Conservation (phyloP, 2,329 filamentous ascomycete species). For the Endoconidiophora polonica region DNA sequence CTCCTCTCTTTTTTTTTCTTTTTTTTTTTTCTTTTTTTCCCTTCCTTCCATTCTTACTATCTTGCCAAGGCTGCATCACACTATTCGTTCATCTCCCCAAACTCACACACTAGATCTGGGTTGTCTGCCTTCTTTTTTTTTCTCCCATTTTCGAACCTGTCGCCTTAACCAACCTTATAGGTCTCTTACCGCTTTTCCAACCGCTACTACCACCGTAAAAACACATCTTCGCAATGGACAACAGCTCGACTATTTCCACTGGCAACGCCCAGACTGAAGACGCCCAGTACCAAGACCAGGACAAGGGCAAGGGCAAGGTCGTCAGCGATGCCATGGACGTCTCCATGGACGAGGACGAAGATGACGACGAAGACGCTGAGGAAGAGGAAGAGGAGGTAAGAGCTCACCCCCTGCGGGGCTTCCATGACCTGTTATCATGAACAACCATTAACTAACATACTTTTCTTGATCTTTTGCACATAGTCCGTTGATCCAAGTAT, state of each 20-base stretch:
- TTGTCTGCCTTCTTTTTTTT: neutral
- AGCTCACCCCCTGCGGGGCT: neutral
- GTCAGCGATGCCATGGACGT: slow-evolving; percentile 38
- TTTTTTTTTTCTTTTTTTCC: slow-evolving; percentile 7
- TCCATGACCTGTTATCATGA: neutral
- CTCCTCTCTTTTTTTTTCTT: neutral
- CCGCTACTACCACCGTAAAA: neutral
- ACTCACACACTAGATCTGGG: neutral
- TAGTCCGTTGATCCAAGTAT: slow-evolving; percentile 11
- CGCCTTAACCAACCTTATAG: neutral
- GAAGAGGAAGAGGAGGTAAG: slow-evolving; percentile 42
- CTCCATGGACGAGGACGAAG: slow-evolving; percentile 60
- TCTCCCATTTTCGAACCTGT: slow-evolving; percentile 1
- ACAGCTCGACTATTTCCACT: slow-evolving; percentile 31
- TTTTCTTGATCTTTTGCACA: neutral
- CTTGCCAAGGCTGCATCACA: neutral
- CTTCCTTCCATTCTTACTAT: neutral
- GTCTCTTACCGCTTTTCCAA: neutral
- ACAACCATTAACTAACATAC: slow-evolving; percentile 1
- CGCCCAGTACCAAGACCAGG: slow-evolving; percentile 41
- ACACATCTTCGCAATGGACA: slow-evolving; percentile 29
- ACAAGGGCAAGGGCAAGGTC: slow-evolving; percentile 83
- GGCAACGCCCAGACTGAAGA: slow-evolving; percentile 25
- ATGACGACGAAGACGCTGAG: slow-evolving; percentile 48
- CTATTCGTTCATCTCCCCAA: neutral